These are phyloP conservation scores for Cladosporium sp. DNA, from an alignment of 2,329 filamentous ascomycete genomes.

Conservation along the genomic window DNA sequence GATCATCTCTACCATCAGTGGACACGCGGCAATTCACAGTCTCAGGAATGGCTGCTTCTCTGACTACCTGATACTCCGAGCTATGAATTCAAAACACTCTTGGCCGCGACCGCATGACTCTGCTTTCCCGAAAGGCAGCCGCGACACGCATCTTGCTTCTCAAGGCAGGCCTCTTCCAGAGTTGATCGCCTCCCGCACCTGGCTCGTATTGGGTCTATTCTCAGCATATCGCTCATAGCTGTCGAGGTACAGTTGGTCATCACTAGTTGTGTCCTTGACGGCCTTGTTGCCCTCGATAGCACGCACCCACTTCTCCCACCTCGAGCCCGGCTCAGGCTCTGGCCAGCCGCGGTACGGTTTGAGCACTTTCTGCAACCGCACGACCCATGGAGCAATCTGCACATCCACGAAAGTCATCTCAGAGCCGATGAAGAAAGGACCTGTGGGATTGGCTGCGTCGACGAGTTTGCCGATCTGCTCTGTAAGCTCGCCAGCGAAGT, in stretches of 20 bases:
- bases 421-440: slow-evolving; percentile 65
- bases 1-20: too few relatives aligned
- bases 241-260: slow-evolving; percentile 62
- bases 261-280: slow-evolving; percentile 64
- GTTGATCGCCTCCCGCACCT: slow-evolving; percentile 58
- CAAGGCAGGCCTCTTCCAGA: slow-evolving; percentile 52
- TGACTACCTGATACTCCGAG: too few relatives aligned
- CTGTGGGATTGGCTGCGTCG: slow-evolving; percentile 53
- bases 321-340: slow-evolving; percentile 56
- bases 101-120: too few relatives aligned
- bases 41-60: too few relatives aligned
- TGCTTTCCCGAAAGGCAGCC: too few relatives aligned
- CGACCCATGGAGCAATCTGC: slow-evolving; percentile 70
- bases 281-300: slow-evolving; percentile 63
- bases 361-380: slow-evolving; percentile 64
- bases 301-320: slow-evolving; percentile 67
- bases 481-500: slow-evolving; percentile 59
- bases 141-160: slow-evolving; percentile 4
- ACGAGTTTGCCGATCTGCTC: slow-evolving; percentile 61
- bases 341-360: slow-evolving; percentile 64
- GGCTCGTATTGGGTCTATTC: slow-evolving; percentile 57
- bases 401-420: slow-evolving; percentile 65
- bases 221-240: slow-evolving; percentile 62
- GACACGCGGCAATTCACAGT: too few relatives aligned
- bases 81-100: too few relatives aligned